These are phyloP conservation scores for Daldinia decipiens DNA, from an alignment of 495 filamentous ascomycete genomes.

Conservation along the genomic window DNA sequence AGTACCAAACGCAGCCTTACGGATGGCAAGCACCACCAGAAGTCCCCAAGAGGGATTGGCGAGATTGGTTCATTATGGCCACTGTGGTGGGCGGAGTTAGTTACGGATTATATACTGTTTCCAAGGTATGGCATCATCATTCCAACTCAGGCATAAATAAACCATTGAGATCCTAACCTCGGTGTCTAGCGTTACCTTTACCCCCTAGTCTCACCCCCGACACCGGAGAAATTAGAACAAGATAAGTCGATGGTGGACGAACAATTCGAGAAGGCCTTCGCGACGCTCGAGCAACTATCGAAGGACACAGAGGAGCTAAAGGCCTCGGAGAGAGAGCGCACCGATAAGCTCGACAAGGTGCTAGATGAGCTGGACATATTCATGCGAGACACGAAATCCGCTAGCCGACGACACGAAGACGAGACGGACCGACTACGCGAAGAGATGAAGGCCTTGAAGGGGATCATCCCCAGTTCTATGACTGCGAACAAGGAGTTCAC, in stretches of 20 bases:
- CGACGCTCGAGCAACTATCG: conserved; percentile 87
- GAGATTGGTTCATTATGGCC: conserved; percentile 98
- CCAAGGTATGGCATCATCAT: conserved; percentile 67
- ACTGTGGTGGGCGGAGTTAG: conserved; percentile 87
- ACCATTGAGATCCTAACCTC: conserved; percentile 35
- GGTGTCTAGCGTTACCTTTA: conserved; percentile 80
- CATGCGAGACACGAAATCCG: conserved; percentile 79
- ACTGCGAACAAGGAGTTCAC: conserved; percentile 85
- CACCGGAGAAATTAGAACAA: conserved; percentile 88
- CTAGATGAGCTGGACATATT: conserved; percentile 86
- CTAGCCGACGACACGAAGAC: conserved; percentile 80
- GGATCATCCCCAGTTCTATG: conserved; percentile 86
- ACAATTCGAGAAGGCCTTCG: conserved; percentile 89
- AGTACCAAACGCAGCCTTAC: conserved; percentile 75
- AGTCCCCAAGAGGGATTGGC: conserved; percentile 88
- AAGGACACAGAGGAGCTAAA: conserved; percentile 91
- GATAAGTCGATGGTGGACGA: conserved; percentile 94
- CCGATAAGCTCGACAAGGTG: conserved; percentile 83
- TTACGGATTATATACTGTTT: conserved; percentile 86
- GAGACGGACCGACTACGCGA: conserved; percentile 86
- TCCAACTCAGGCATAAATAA: background rate
- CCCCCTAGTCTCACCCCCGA: conserved; percentile 92
- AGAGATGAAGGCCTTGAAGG: conserved; percentile 83
- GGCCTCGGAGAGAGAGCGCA: conserved; percentile 82
- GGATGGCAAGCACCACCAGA: conserved; percentile 70